Evolutionary conservation across 768 basidiomycete genomes (phyloP), one percentile per base, ranked within the genome.

Genomic region (Gloeophyllum trabeum): DNA sequence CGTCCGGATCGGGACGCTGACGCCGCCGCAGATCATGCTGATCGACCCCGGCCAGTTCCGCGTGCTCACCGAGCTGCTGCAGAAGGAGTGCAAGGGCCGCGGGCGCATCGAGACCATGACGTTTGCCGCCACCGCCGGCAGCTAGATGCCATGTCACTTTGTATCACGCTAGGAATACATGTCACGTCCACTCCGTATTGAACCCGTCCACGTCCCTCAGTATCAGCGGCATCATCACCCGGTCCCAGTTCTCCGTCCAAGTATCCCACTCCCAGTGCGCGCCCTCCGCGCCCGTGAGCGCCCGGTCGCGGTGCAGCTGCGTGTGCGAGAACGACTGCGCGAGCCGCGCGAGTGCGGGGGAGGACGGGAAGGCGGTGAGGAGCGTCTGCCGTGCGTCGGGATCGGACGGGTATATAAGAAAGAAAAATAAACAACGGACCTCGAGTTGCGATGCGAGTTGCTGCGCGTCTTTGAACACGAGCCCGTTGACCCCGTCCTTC

Each of bases 11-110:
- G 4, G 16, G 28, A 14, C 40, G 26, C 24, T 28, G 24, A 14
- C 37, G n/a, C n/a, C 38, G n/a, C 5, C 41, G 10, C 51, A 98
- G 94, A 75, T 83, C 37, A 71, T 94, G 66, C 70, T 94, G 43
- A 97, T 98, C 46, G 92, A 97, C 56, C 94, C 96, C 4, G 76
- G 85, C 32, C 81, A 87, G 51, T 94, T 96, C 73, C 79, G 87
- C 25, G 70, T 83, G 16, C 73, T 99, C 49, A 87, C 83, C 52
- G 94, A 98, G 46, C 61, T 98, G 32, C 61, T 98, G 45, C 87
- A 92, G 58, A 87, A 84, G 56, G 87, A 97, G 56, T 83, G 82
- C 55, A 93, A 94, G 59, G 89, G 89, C 14, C 74, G 75, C 49
- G 88, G 90, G 1, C 70, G 85, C 40, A 66, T 97, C 30, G 94